phyloP scores from a whole-genome alignment of 352 stramenopile genomes.

The Globisporangium echinulatum region DNA sequence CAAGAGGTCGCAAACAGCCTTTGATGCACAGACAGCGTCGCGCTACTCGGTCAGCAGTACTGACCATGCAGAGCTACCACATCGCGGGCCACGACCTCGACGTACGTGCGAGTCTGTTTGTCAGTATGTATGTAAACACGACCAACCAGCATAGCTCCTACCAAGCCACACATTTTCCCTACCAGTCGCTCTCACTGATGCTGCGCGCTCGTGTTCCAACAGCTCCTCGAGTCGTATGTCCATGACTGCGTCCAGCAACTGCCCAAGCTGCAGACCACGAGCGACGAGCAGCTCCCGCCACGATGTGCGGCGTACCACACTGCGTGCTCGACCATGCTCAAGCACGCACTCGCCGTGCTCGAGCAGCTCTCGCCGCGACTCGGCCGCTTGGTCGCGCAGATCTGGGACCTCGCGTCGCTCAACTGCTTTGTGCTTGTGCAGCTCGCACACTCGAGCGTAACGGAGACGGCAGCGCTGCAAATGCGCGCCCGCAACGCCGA shows the following conservation, averaged over 20 bases:
- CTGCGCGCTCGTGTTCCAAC: background rate
- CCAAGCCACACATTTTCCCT: too few relatives aligned
- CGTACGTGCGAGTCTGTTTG: slow-evolving; percentile 10
- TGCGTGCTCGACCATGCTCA: slow-evolving; percentile 46
- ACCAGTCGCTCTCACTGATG: background rate
- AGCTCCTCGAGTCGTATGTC: slow-evolving; percentile 55
- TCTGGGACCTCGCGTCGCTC: slow-evolving; percentile 60
- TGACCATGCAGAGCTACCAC: slow-evolving; percentile 31
- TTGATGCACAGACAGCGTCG: too few relatives aligned
- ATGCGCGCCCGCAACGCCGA: slow-evolving; percentile 23
- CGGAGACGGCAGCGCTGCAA: slow-evolving; percentile 26
- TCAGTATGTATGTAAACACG: background rate
- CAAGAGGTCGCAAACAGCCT: too few relatives aligned
- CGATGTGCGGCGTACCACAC: slow-evolving; percentile 42
- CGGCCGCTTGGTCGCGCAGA: slow-evolving; percentile 37
- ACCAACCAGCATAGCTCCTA: too few relatives aligned
- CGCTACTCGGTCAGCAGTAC: too few relatives aligned
- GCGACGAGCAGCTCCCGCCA: slow-evolving; percentile 25
- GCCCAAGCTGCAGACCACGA: slow-evolving; percentile 23
- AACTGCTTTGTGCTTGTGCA: slow-evolving; percentile 62
- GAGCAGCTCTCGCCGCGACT: slow-evolving; percentile 40
- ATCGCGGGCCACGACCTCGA: slow-evolving; percentile 41
- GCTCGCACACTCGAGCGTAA: slow-evolving; percentile 28
- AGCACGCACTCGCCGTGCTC: slow-evolving; percentile 33
- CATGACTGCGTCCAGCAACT: slow-evolving; percentile 44